phyloP scores from a whole-genome alignment of 1,139 yeast species.

The Blastobotrys proliferans region DNA sequence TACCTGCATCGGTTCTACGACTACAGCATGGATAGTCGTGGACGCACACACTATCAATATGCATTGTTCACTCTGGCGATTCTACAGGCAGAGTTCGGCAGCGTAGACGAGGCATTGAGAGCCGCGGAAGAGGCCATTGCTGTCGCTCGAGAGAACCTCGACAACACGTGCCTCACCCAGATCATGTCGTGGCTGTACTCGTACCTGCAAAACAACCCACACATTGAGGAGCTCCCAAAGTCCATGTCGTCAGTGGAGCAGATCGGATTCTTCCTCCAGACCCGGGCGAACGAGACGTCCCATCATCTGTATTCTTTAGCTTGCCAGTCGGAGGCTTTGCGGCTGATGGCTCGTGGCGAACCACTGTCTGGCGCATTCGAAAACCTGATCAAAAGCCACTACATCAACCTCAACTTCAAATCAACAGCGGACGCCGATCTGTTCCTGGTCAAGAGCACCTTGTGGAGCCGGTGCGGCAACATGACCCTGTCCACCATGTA shows the following conservation, averaged over 20 bases:
- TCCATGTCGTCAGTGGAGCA: slow-evolving; percentile 46
- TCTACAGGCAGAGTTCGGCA: slow-evolving; percentile 71
- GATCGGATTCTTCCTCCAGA: slow-evolving; percentile 57
- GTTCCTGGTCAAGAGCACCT: slow-evolving; percentile 28
- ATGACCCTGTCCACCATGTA: slow-evolving; percentile 21
- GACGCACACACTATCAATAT: slow-evolving; percentile 68
- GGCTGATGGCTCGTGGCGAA: slow-evolving; percentile 49
- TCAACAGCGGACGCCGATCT: slow-evolving; percentile 27
- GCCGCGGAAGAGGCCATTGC: slow-evolving; percentile 85
- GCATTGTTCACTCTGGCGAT: slow-evolving; percentile 78
- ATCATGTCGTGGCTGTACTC: slow-evolving; percentile 78
- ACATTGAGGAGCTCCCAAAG: slow-evolving; percentile 17
- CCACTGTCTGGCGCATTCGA: slow-evolving; percentile 47
- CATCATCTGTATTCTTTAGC: slow-evolving; percentile 52
- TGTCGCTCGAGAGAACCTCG: slow-evolving; percentile 84
- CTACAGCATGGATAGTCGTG: slow-evolving; percentile 70
- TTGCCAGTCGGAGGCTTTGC: slow-evolving; percentile 56
- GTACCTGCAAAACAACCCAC: slow-evolving; percentile 66
- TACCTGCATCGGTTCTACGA: slow-evolving; percentile 79
- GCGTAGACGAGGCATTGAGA: slow-evolving; percentile 67
- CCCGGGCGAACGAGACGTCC: slow-evolving; percentile 53
- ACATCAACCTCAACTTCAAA: slow-evolving; percentile 44
- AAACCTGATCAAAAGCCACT: slow-evolving; percentile 50
- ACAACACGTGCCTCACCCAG: slow-evolving; percentile 65
- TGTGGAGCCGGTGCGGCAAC: slow-evolving; percentile 29